Evolutionary conservation across 108 stramenopile species (phyloP).

Genomic region (Schizochytrium sp.): DNA sequence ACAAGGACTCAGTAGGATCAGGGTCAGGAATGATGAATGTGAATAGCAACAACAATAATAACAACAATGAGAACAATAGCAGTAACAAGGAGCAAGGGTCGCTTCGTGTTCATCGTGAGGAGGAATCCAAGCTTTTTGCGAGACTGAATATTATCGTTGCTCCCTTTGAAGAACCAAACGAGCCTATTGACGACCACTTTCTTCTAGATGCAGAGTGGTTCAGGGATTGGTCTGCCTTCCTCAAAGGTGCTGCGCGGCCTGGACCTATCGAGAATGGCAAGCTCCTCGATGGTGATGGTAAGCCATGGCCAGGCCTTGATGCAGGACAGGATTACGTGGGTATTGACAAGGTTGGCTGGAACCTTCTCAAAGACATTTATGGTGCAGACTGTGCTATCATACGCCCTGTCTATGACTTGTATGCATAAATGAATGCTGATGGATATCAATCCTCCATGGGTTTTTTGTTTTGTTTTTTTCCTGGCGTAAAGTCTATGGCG

Average conservation of each 20-base stretch:
- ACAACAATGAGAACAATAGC: too few species aligned
- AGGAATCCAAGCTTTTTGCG: neutral
- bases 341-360: conserved; percentile 21
- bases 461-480: too few species aligned
- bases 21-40: too few species aligned
- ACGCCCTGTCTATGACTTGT: conserved; percentile 7
- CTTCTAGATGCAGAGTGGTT: conserved; percentile 40
- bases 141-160: conserved; percentile 4
- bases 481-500: too few species aligned
- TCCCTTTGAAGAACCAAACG: conserved; percentile 37
- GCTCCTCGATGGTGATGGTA: conserved; percentile 14
- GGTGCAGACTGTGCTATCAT: conserved; percentile 15
- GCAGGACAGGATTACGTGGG: conserved; percentile 10
- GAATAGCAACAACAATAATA: too few species aligned
- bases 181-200: conserved; percentile 16
- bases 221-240: conserved; percentile 29
- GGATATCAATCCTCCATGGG: too few species aligned
- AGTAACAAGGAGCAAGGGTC: too few species aligned
- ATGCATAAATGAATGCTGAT: neutral
- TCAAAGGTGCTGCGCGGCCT: conserved; percentile 16
- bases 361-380: conserved; percentile 37
- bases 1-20: neutral
- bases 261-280: conserved; percentile 43
- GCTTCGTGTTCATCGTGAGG: neutral
- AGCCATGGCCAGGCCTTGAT: conserved; percentile 23